A percentile compares a stretch with the other conserved stretches of the same genome.
Conservation (phyloP, 1,284 basidiomycete genomes). For the Microbotryum intermedium region DNA sequence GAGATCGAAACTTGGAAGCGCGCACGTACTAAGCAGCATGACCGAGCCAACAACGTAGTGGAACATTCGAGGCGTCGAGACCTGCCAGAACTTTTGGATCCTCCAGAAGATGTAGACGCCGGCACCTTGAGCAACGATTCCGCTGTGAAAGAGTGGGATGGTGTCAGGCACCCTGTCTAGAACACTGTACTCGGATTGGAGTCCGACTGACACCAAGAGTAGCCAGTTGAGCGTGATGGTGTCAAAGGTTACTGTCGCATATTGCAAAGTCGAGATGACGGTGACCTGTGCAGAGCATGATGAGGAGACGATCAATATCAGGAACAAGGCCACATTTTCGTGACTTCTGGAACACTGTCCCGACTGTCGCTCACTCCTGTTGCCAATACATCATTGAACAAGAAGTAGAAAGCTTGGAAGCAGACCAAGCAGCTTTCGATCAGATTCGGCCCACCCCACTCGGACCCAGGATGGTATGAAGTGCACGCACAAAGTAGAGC, state of each 20-base stretch:
- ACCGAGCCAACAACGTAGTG: slow-evolving; percentile 24
- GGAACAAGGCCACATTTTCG: too few species aligned
- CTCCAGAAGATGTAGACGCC: slow-evolving; percentile 70
- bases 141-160: neutral
- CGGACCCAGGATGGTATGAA: neutral
- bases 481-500: slow-evolving; percentile 38
- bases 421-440: neutral
- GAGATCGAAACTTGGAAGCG: too few species aligned
- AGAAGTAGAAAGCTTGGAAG: neutral
- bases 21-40: slow-evolving; percentile 22
- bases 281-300: slow-evolving; percentile 43
- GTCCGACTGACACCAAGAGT: slow-evolving; percentile 31
- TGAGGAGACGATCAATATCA: too few species aligned
- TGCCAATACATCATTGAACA: slow-evolving; percentile 51
- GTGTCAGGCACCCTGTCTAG: too few species aligned
- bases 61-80: slow-evolving; percentile 38
- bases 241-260: slow-evolving; percentile 58
- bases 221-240: slow-evolving; percentile 46
- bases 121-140: slow-evolving; percentile 30
- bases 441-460: neutral
- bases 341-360: too few species aligned
- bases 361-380: slow-evolving; percentile 40
- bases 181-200: neutral
- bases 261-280: slow-evolving; percentile 62
- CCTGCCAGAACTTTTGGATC: slow-evolving; percentile 64